Conservation (phyloP, 805 yeast species). For the Teunomyces lycoperdinae region DNA sequence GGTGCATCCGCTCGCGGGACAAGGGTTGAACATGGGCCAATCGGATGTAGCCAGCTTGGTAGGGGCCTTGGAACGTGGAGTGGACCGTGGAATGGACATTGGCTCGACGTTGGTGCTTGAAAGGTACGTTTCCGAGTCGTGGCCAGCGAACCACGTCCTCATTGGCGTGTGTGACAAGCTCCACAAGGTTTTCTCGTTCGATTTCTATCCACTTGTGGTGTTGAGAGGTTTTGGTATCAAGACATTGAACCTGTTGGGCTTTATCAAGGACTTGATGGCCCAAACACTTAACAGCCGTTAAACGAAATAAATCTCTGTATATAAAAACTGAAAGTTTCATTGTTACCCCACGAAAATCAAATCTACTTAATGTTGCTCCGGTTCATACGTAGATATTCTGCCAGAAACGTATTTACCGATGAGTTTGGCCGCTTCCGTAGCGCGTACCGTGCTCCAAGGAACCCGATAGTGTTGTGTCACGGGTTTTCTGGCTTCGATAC, state of each 20-base stretch:
- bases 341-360: neutral
- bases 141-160: slow-evolving; percentile 72
- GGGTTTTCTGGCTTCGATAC: slow-evolving; percentile 83
- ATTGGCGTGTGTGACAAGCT: slow-evolving; percentile 89
- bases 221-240: slow-evolving; percentile 76
- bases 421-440: slow-evolving; percentile 29
- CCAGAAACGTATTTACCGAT: slow-evolving; percentile 20
- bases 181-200: slow-evolving; percentile 81
- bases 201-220: slow-evolving; percentile 68
- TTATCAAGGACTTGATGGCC: slow-evolving; percentile 70
- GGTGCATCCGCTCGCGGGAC: slow-evolving; percentile 96
- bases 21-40: slow-evolving; percentile 97
- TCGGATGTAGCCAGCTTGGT: slow-evolving; percentile 78
- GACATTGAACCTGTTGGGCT: slow-evolving; percentile 57
- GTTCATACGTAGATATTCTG: neutral
- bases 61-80: slow-evolving; percentile 65
- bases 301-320: neutral
- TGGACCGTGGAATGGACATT: slow-evolving; percentile 79
- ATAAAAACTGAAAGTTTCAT: neutral
- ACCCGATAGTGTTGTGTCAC: slow-evolving; percentile 81
- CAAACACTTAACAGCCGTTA: slow-evolving; percentile 35
- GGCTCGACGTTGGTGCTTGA: slow-evolving; percentile 81
- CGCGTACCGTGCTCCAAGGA: slow-evolving; percentile 55
- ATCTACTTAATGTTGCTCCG: neutral
- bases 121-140: slow-evolving; percentile 82